These are phyloP conservation scores for Rutstroemia sp. DNA, from an alignment of 2,329 filamentous ascomycete species.

Conservation along the genomic window DNA sequence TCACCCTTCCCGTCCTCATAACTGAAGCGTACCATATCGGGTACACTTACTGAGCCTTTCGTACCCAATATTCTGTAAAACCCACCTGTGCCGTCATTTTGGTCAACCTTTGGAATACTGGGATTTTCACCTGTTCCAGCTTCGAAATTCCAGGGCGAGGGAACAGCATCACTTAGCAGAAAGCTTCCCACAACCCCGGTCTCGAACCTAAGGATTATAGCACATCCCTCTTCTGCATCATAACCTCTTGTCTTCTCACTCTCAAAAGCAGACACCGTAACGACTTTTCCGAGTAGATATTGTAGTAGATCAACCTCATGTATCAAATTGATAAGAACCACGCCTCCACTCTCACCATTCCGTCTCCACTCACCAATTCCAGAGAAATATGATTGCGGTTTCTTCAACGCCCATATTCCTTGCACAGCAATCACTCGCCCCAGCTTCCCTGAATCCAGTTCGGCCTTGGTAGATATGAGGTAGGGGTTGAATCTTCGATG, in stretches of 20 bases:
- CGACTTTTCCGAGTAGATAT: constrained; percentile 46
- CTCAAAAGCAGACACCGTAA: constrained; percentile 42
- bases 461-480: neutral
- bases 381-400: constrained; percentile 45
- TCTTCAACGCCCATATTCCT: constrained; percentile 46
- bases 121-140: constrained; percentile 52
- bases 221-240: constrained; percentile 49
- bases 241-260: constrained; percentile 37
- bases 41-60: constrained; percentile 43
- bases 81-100: constrained; percentile 25
- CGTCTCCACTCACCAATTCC: constrained; percentile 41
- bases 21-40: constrained; percentile 44
- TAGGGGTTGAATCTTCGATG: neutral
- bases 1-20: constrained; percentile 30
- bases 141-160: constrained; percentile 48
- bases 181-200: constrained; percentile 51
- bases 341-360: constrained; percentile 35
- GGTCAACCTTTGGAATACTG: constrained; percentile 35
- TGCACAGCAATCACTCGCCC: constrained; percentile 45
- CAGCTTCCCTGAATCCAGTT: constrained; percentile 29
- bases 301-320: constrained; percentile 54
- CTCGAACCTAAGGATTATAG: constrained; percentile 44
- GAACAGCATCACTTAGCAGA: constrained; percentile 44
- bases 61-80: constrained; percentile 51
- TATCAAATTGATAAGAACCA: constrained; percentile 51